Percentiles rank a stretch among this genome's conserved stretches.
Evolutionary conservation across 768 basidiomycete species (phyloP).

Genomic region (Galerina sulciceps): DNA sequence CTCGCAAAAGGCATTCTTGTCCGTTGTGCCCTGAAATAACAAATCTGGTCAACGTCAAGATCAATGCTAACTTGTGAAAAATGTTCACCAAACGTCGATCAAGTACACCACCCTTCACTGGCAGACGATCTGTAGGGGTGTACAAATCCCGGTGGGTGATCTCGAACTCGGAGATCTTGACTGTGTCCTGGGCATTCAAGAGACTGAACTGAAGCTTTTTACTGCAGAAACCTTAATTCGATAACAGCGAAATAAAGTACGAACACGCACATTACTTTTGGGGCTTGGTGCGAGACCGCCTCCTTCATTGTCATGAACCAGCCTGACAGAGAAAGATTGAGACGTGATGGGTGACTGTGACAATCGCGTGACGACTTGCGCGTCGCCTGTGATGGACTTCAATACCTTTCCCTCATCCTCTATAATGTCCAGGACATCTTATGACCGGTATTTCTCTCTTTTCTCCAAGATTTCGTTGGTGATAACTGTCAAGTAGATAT

Average conservation of each 20-base stretch:
- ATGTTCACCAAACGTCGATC: constrained; percentile 83
- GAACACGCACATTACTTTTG: constrained; percentile 78
- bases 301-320: constrained; percentile 68
- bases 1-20: constrained; percentile 91
- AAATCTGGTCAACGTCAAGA: neutral
- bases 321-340: constrained; percentile 13
- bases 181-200: constrained; percentile 92
- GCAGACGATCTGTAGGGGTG: constrained; percentile 78
- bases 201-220: constrained; percentile 97
- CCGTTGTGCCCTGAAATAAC: constrained; percentile 80
- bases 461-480: neutral
- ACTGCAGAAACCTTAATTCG: constrained; percentile 43
- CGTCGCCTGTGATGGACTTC: constrained; percentile 33
- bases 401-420: constrained; percentile 26
- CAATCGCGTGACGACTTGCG: constrained; percentile 61
- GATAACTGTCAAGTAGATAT: constrained; percentile 57
- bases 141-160: constrained; percentile 93
- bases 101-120: constrained; percentile 90
- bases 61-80: neutral
- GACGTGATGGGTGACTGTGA: constrained; percentile 34
- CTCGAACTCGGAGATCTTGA: constrained; percentile 95
- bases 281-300: constrained; percentile 74
- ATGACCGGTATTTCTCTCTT: constrained; percentile 68
- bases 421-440: constrained; percentile 91
- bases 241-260: neutral